Evolutionary conservation across 805 yeast genomes (phyloP), one percentile per base, ranked within the genome.

Genomic region (Blastobotrys parvus): DNA sequence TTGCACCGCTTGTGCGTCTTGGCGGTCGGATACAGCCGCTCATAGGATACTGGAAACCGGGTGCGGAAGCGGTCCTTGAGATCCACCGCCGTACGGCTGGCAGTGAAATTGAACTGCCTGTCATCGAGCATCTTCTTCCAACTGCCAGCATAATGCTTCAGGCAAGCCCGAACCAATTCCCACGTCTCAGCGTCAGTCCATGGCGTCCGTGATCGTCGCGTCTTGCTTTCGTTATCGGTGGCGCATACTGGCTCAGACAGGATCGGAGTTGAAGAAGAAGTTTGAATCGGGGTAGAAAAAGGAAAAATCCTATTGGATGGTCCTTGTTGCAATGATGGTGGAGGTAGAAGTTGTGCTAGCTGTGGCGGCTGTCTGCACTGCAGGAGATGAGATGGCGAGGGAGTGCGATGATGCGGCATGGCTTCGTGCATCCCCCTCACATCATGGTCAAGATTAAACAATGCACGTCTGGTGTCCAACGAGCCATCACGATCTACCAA

Each of bases 101-200:
- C n/a, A 52, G 65, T 63, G 60, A 68, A 61, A 38, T 55, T 55
- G 48, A 62, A 60, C n/a, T 53, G 45, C 18, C 67, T 63, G 47
- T 68, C 72, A 16, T 61, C 62, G 37, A 68, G 56, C 25, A 68
- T 68, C 57, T 68, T 69, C 50, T 68, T 68, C 72, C 72, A 68
- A 58, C 69, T 68, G 41, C 72, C 72, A 6, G 65, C 69, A 3
- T 70, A 70, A 46, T 64, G 65, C 29, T 57, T 57, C 43, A 57
- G 60, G 53, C 73, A 69, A 33, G 73, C 72, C 34, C 64, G 64
- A 57, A 69, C 56, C 5, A 68, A 58, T 44, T 64, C 60, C 17
- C 59, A 58, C 4, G 72, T 68, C 51, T 68, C 72, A 42, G 59
- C 62, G 36, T 64, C 69, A 22, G 70, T 59, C 72, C 72, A 68